Evolutionary conservation across 176 grass and related monocot genomes (phyloP).

Genomic region (Pharus latifolius): DNA sequence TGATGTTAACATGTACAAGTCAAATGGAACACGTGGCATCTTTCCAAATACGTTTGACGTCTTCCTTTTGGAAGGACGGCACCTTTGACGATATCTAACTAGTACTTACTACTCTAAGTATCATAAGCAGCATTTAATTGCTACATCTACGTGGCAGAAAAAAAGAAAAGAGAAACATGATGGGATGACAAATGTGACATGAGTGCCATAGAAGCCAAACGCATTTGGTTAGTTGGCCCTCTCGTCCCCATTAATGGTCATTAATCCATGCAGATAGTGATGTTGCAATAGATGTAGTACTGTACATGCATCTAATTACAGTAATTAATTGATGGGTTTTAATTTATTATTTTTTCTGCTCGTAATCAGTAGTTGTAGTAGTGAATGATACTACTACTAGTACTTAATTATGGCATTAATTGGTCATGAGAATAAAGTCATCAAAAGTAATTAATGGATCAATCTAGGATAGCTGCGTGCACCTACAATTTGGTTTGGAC

Average conservation of each 20-base stretch:
- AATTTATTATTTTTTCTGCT: no score
- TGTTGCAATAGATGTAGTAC: no score
- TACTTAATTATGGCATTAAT: background rate
- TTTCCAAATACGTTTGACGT: no score
- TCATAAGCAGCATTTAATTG: background rate
- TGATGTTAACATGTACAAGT: no score
- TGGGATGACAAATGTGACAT: no score
- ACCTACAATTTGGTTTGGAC: conserved; percentile 17
- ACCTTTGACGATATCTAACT: no score
- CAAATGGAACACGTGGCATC: no score
- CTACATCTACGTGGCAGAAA: background rate
- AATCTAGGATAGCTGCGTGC: conserved; percentile 14
- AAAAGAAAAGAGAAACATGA: conserved; percentile 10
- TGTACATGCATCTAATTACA: no score
- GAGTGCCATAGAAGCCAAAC: background rate
- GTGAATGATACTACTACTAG: no score
- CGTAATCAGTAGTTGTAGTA: no score
- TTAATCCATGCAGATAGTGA: conserved; percentile 30
- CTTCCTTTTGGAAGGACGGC: no score
- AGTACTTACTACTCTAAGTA: background rate
- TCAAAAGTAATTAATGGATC: background rate
- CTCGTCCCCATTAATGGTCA: conserved; percentile 1
- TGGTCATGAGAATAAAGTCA: background rate
- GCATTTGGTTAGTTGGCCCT: background rate
- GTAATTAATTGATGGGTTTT: no score